These are phyloP conservation scores for Lasiosphaeria miniovina DNA, from an alignment of 495 filamentous ascomycete species.

Conservation along the genomic window DNA sequence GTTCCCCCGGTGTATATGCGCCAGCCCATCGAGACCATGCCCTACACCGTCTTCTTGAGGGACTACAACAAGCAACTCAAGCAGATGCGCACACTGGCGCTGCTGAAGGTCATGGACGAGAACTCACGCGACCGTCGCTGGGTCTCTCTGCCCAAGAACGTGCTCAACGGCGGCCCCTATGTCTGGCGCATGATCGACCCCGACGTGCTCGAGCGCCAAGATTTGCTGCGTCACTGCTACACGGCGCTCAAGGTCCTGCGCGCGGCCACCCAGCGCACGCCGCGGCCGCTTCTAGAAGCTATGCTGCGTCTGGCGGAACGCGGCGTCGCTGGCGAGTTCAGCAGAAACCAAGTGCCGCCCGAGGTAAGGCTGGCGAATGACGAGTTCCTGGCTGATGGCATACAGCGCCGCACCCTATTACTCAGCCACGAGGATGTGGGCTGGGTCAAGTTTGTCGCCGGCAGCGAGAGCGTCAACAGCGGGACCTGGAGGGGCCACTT, in stretches of 20 bases:
- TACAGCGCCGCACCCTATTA: too few species aligned
- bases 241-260: conserved; percentile 13
- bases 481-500: conserved; percentile 16
- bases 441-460: conserved; percentile 26
- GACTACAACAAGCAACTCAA: conserved; percentile 2
- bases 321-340: conserved; percentile 3
- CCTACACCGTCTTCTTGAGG: conserved; percentile 11
- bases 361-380: conserved; percentile 8
- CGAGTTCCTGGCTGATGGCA: conserved; percentile 2
- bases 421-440: conserved; percentile 15
- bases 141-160: conserved; percentile 18
- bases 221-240: conserved; percentile 13
- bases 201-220: conserved; percentile 8
- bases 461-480: conserved; percentile 16
- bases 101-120: conserved; percentile 2
- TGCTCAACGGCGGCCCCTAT: conserved; percentile 17
- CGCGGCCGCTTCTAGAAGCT: conserved; percentile 9
- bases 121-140: neutral
- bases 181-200: conserved; percentile 16
- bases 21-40: conserved; percentile 20
- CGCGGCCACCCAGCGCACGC: neutral
- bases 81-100: conserved; percentile 6
- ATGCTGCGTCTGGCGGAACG: conserved; percentile 1
- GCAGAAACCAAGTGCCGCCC: neutral
- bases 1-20: conserved; percentile 9